Evolutionary conservation across 2,329 filamentous ascomycete genomes (phyloP).

Genomic region (Elsinoe batatas): DNA sequence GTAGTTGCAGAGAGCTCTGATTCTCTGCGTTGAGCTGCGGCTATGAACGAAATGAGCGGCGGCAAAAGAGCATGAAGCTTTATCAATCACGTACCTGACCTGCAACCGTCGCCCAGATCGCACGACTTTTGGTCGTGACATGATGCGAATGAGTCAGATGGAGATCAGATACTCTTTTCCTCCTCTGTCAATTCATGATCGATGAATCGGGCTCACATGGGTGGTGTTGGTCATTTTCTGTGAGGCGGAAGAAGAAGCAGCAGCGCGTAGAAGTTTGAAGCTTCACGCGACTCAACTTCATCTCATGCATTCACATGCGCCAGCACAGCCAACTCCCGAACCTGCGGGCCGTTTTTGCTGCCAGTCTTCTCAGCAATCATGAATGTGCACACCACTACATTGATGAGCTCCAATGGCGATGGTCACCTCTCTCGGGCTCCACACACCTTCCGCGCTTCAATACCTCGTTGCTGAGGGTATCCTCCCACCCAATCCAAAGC

Average conservation of each 20-base stretch:
- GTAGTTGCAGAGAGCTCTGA: constrained; percentile 48
- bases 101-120: constrained; percentile 23
- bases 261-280: not conserved
- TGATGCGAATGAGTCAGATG: constrained; percentile 2
- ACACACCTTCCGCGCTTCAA: constrained; percentile 73
- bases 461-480: constrained; percentile 76
- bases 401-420: constrained; percentile 58
- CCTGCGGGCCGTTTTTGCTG: no score
- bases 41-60: constrained; percentile 28
- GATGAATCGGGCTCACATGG: not conserved
- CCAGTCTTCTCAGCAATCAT: constrained; percentile 1
- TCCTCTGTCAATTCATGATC: no score
- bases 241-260: constrained; percentile 6
- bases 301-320: not conserved
- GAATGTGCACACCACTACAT: not conserved
- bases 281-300: constrained; percentile 8
- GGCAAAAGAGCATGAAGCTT: not conserved
- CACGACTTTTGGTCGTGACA: constrained; percentile 14
- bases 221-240: not conserved
- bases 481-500: constrained; percentile 55
- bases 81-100: constrained; percentile 21
- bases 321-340: not conserved
- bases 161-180: not conserved
- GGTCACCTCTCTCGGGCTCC: constrained; percentile 81
- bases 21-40: constrained; percentile 51